These are phyloP conservation scores for Arthrobotrys entomopaga DNA, from an alignment of 2,329 filamentous ascomycete species.

Conservation along the genomic window DNA sequence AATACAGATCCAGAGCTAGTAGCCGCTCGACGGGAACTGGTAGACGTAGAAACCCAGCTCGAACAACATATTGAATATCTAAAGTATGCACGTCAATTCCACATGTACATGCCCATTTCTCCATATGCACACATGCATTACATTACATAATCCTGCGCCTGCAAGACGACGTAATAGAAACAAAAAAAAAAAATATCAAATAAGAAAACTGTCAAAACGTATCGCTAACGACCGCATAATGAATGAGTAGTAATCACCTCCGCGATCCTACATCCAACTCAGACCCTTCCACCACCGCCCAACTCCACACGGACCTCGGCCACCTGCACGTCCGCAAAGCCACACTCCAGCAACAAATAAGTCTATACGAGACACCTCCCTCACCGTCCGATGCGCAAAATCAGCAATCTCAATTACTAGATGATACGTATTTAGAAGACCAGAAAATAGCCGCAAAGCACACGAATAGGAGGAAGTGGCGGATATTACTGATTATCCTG, in stretches of 20 bases:
- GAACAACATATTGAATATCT: not conserved
- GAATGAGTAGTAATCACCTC: not conserved
- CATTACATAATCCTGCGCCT: too few species aligned
- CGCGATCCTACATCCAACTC: not conserved
- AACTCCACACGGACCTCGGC: not conserved
- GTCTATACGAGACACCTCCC: not conserved
- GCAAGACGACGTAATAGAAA: not conserved
- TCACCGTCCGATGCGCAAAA: not conserved
- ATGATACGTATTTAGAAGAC: constrained; percentile 1
- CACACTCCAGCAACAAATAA: not conserved
- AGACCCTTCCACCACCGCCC: not conserved
- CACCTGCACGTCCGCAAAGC: constrained; percentile 2
- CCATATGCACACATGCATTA: too few species aligned
- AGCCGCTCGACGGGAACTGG: not conserved
- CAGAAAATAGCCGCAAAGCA: not conserved
- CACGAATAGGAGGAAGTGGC: not conserved
- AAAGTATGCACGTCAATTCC: not conserved
- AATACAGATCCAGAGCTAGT: not conserved
- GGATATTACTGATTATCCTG: not conserved
- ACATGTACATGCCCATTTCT: too few species aligned
- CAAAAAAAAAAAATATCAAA: not conserved
- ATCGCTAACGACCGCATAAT: not conserved
- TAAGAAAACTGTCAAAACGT: not conserved
- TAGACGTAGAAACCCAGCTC: not conserved
- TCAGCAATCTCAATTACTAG: not conserved